Percentiles rank a stretch among this genome's conserved stretches.
These are phyloP conservation scores for Misopates orontium DNA, from an alignment of 257 asterid species.

Conservation along the genomic window DNA sequence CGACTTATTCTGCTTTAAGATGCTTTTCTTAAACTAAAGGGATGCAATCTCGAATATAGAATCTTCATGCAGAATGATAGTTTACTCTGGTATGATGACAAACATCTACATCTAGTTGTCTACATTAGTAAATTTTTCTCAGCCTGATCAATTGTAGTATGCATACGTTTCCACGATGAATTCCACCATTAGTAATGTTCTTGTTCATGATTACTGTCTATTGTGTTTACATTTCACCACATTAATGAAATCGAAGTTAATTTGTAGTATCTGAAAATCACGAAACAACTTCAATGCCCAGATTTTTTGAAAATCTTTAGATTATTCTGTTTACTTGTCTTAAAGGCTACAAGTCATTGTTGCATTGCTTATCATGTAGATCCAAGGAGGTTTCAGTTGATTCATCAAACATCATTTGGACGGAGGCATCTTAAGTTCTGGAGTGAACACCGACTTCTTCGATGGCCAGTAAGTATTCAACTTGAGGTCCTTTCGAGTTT, in stretches of 20 bases:
- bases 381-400: constrained; percentile 65
- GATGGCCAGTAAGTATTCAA: constrained; percentile 50
- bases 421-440: constrained; percentile 65
- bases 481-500: neutral
- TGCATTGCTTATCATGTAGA: constrained; percentile 37
- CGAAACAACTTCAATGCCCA: neutral
- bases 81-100: neutral
- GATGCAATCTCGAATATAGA: no score
- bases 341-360: neutral
- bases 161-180: no score
- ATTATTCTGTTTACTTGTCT: no score
- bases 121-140: no score
- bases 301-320: neutral
- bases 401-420: constrained; percentile 77
- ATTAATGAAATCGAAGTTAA: neutral
- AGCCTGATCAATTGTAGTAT: no score
- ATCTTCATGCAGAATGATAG: no score
- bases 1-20: neutral
- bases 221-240: neutral
- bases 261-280: neutral
- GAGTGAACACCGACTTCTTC: constrained; percentile 57
- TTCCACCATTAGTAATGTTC: neutral
- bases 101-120: neutral
- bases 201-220: neutral
- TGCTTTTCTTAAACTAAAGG: no score